These are phyloP conservation scores for Arthrobotrys iridis DNA, from an alignment of 2,329 filamentous ascomycete species.

Conservation along the genomic window DNA sequence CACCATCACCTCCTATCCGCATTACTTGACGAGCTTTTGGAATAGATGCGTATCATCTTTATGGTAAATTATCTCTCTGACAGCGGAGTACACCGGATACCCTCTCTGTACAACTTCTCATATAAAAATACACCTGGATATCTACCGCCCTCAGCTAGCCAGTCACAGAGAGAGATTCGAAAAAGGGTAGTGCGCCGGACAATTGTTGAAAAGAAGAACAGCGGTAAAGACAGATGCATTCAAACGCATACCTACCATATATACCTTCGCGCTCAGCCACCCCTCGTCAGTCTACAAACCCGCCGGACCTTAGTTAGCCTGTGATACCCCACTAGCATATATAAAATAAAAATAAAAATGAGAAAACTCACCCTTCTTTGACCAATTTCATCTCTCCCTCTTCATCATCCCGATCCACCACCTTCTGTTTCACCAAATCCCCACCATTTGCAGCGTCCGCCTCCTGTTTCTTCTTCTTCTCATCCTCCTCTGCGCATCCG, in stretches of 20 bases:
- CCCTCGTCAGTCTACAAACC: slow-evolving; percentile 30
- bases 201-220: no score
- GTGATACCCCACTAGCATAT: not conserved
- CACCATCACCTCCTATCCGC: no score
- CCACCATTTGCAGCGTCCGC: slow-evolving; percentile 58
- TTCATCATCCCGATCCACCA: slow-evolving; percentile 32
- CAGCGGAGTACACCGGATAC: no score
- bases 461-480: slow-evolving; percentile 62
- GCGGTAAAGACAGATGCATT: no score
- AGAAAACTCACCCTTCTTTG: slow-evolving; percentile 54
- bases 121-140: no score
- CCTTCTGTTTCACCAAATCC: slow-evolving; percentile 57
- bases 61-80: no score
- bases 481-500: slow-evolving; percentile 73
- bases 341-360: not conserved
- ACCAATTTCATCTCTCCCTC: slow-evolving; percentile 55
- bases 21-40: no score
- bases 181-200: no score
- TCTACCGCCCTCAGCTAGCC: no score
- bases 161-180: no score
- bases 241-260: not conserved
- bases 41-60: no score
- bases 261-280: slow-evolving; percentile 5
- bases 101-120: no score
- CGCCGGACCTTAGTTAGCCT: not conserved